phyloP scores from a whole-genome alignment of 1,284 basidiomycete species.

The Sporisorium scitamineum region DNA sequence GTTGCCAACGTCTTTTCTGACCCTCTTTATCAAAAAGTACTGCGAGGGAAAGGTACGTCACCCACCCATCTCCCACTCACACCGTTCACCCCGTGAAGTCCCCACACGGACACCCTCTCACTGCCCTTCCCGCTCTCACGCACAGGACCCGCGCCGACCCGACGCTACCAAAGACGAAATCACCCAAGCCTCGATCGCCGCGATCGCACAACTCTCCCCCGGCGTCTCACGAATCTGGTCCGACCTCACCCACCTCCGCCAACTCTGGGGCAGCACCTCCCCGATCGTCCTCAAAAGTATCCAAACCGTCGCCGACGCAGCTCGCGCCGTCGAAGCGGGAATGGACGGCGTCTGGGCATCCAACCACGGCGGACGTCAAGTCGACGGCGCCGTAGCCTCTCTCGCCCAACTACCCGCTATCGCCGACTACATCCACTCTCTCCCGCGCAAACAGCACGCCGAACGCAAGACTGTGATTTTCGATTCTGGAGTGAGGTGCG shows the following conservation, averaged over 20 bases:
- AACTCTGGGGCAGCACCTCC: constrained; percentile 59
- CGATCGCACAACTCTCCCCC: constrained; percentile 57
- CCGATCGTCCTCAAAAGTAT: constrained; percentile 67
- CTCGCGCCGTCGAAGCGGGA: constrained; percentile 55
- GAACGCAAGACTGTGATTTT: constrained; percentile 59
- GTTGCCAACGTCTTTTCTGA: constrained; percentile 61
- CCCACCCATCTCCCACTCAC: neutral
- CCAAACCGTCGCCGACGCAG: constrained; percentile 56
- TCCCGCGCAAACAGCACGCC: constrained; percentile 26
- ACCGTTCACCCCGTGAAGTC: no score
- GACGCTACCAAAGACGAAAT: constrained; percentile 57
- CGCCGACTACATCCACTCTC: constrained; percentile 42
- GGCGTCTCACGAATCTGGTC: constrained; percentile 61
- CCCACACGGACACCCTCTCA: no score
- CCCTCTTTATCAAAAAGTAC: constrained; percentile 61
- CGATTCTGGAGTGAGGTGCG: constrained; percentile 60
- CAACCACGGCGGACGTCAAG: constrained; percentile 66
- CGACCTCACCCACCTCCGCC: constrained; percentile 54
- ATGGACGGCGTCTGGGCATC: constrained; percentile 66
- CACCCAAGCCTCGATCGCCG: constrained; percentile 44
- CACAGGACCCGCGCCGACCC: constrained; percentile 44
- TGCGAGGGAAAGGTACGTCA: constrained; percentile 54
- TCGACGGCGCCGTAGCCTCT: constrained; percentile 60
- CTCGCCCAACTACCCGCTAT: constrained; percentile 56
- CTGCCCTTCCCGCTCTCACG: neutral